Evolutionary conservation across 1,284 basidiomycete genomes (phyloP).

Genomic region (Microbotryum intermedium): DNA sequence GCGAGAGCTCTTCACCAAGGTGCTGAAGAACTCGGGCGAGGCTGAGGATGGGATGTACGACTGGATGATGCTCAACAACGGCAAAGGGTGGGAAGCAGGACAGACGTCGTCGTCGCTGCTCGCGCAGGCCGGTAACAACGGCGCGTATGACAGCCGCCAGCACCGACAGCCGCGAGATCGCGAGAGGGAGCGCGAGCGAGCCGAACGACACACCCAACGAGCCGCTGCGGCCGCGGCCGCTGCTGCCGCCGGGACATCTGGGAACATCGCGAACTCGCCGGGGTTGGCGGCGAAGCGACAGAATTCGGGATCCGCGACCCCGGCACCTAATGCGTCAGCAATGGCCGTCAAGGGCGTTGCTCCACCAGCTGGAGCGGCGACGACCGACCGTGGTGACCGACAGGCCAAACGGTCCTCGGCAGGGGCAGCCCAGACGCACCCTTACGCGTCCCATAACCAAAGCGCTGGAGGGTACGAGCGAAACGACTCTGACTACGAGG

Average conservation of each 20-base stretch:
- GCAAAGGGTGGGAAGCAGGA: slow-evolving; percentile 88
- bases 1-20: slow-evolving; percentile 81
- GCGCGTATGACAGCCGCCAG: slow-evolving; percentile 34
- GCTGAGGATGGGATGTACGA: slow-evolving; percentile 81
- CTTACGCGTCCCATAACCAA: slow-evolving; percentile 15
- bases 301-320: slow-evolving; percentile 39
- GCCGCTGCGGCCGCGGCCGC: slow-evolving; percentile 36
- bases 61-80: slow-evolving; percentile 82
- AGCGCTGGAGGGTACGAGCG: slow-evolving; percentile 6
- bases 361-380: slow-evolving; percentile 41
- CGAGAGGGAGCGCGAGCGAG: slow-evolving; percentile 41
- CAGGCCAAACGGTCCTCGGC: background rate
- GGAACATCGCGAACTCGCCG: background rate
- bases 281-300: slow-evolving; percentile 45
- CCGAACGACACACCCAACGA: slow-evolving; percentile 43
- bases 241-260: slow-evolving; percentile 31
- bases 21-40: slow-evolving; percentile 79
- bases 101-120: slow-evolving; percentile 25
- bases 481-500: background rate
- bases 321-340: slow-evolving; percentile 55
- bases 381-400: background rate
- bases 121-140: slow-evolving; percentile 33
- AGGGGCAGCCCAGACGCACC: slow-evolving; percentile 6
- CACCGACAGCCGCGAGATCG: slow-evolving; percentile 38
- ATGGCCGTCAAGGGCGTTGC: slow-evolving; percentile 64